Conservation (phyloP, 2,329 filamentous ascomycete genomes). For the Coniosporium tulheliwenetii region DNA sequence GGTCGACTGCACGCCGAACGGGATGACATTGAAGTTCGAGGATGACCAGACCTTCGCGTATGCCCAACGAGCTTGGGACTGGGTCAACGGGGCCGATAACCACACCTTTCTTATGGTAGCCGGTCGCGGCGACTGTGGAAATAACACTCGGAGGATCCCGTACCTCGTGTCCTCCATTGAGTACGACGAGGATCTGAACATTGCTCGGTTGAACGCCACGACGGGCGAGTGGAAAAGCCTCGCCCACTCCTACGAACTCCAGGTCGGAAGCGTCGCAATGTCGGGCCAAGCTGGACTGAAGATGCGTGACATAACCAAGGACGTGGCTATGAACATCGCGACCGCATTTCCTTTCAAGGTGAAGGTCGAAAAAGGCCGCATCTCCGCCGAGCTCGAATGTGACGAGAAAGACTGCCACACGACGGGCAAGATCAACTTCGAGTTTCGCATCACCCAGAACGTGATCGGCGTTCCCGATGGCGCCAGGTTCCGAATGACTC, state of each 20-base stretch:
- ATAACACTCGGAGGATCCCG: no score
- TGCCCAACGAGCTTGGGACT: constrained; percentile 7
- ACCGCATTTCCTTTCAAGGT: constrained; percentile 6
- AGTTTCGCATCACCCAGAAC: constrained; percentile 7
- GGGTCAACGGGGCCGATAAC: constrained; percentile 11
- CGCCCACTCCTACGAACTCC: constrained; percentile 10
- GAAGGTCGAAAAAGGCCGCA: not conserved
- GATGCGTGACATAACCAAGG: constrained; percentile 7
- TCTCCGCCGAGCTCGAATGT: constrained; percentile 7
- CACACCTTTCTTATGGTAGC: constrained; percentile 2
- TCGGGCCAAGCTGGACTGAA: not conserved
- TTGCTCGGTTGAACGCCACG: constrained; percentile 4
- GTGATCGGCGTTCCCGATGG: constrained; percentile 8
- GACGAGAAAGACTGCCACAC: constrained; percentile 7
- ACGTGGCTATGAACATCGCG: constrained; percentile 7
- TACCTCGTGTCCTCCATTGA: constrained; percentile 4
- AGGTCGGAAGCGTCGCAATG: constrained; percentile 6
- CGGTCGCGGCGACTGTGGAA: no score
- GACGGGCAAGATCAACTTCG: constrained; percentile 9
- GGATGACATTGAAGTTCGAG: constrained; percentile 8
- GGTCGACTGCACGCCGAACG: constrained; percentile 6
- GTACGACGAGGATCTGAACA: constrained; percentile 9
- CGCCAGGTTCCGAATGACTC: constrained; percentile 8
- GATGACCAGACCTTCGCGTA: constrained; percentile 7
- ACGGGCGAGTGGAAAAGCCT: constrained; percentile 6